phyloP scores from a whole-genome alignment of 441 rosid species.

The Eugenia klotzschiana region DNA sequence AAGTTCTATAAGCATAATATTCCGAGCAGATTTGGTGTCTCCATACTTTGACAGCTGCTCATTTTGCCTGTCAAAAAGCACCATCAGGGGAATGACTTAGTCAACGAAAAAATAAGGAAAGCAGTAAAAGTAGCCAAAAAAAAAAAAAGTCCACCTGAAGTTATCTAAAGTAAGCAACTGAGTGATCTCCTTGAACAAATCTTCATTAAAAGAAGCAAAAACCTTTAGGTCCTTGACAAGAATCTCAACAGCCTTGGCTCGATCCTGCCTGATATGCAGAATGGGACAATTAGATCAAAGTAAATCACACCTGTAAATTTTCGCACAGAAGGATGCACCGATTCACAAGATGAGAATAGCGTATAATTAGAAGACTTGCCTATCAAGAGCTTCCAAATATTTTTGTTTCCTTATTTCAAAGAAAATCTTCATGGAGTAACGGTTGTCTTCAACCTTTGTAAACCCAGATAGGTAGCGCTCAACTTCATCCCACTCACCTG shows the following conservation, averaged over 20 bases:
- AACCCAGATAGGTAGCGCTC: conserved; percentile 26
- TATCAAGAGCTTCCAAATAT: conserved; percentile 30
- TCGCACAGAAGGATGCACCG: neutral
- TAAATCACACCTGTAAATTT: neutral
- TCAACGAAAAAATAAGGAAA: neutral
- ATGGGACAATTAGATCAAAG: neutral
- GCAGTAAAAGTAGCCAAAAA: neutral
- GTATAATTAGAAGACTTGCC: conserved; percentile 1
- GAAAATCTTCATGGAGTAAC: conserved; percentile 32
- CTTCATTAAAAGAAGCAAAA: conserved; percentile 47
- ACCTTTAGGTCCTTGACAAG: conserved; percentile 53
- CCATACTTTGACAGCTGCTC: conserved; percentile 92
- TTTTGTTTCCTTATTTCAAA: conserved; percentile 35
- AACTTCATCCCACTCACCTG: conserved; percentile 34
- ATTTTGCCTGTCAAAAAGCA: conserved; percentile 40
- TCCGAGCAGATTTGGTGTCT: conserved; percentile 78
- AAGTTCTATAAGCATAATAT: conserved; percentile 72
- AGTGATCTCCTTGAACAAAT: conserved; percentile 52
- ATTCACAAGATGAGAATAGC: neutral
- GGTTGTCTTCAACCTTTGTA: conserved; percentile 31
- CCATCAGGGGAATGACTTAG: neutral
- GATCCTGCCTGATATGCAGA: conserved; percentile 35
- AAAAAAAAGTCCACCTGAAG: conserved; percentile 20
- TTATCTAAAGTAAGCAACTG: conserved; percentile 35
- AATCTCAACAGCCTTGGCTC: conserved; percentile 54